Evolutionary conservation across 2,329 filamentous ascomycete species (phyloP).

Genomic region (Penicillium oxalicum): DNA sequence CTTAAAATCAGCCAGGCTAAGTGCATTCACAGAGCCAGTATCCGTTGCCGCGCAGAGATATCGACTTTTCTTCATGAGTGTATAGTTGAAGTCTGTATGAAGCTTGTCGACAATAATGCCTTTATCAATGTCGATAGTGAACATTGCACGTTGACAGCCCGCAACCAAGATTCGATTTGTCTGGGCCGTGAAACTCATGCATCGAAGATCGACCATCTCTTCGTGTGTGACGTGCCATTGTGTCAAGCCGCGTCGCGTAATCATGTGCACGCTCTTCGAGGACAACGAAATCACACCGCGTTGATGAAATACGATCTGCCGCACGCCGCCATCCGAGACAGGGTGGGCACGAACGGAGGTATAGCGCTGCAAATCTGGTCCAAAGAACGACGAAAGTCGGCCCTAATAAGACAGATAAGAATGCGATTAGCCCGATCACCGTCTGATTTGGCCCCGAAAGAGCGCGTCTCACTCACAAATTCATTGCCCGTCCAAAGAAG

Average conservation of each 20-base stretch:
- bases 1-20: constrained; percentile 71
- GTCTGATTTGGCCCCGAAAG: not conserved
- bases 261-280: constrained; percentile 77
- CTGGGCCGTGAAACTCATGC: constrained; percentile 92
- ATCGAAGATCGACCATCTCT: constrained; percentile 79
- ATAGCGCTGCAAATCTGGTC: constrained; percentile 77
- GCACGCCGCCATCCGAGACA: constrained; percentile 67
- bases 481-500: constrained; percentile 91
- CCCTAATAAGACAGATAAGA: constrained; percentile 52
- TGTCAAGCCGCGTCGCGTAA: constrained; percentile 71
- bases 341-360: constrained; percentile 81
- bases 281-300: constrained; percentile 84
- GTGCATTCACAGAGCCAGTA: constrained; percentile 73
- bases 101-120: constrained; percentile 68
- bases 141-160: constrained; percentile 80
- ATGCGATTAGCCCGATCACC: constrained; percentile 7
- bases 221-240: constrained; percentile 80
- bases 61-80: constrained; percentile 79
- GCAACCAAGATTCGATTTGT: constrained; percentile 80
- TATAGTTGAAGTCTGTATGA: constrained; percentile 70
- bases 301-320: constrained; percentile 85
- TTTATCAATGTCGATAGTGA: constrained; percentile 66
- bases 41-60: constrained; percentile 90
- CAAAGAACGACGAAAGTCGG: constrained; percentile 80
- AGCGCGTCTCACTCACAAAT: constrained; percentile 54